Evolutionary conservation across 805 yeast species (phyloP), one percentile per base, ranked within the genome.

Genomic region (Hanseniaspora lachancei): DNA sequence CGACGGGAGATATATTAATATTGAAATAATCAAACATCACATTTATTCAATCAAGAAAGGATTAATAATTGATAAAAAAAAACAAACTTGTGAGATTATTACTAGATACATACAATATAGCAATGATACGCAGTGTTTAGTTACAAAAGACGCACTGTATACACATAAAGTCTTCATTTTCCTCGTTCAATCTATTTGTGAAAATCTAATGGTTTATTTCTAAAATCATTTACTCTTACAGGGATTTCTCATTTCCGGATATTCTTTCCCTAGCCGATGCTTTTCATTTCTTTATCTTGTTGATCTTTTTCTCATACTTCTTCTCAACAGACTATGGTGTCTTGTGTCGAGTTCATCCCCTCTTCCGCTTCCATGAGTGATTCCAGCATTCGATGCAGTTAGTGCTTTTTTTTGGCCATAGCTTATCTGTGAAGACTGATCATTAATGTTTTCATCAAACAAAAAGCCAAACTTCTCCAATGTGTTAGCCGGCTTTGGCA

Each of bases 221-320:
- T 32, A 32, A 10, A 32, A 12, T 32, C 5, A 13, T 12, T n/a
- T 8, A 32, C 35, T 32, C 15, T 8, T 32, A 7, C 20, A 20
- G 43, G 27, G 16, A 20, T 40, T 21, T 12, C 5, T 15, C 21
- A 32, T 21, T 18, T 40, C 43, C 16, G 43, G 1, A 16, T 27
- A 46, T 3, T 29, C n/a, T n/a, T 29, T 29, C 24, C 34, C 24
- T 20, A 29, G 16, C 20, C 18, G 27, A 20, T 20, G 12, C 3
- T n/a, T 38, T 8, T n/a, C n/a, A 9, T 38, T 38, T 38, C 3
- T 20, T 21, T 41, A 46, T 34, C 49, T 32, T 8, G 49, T 46
- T 6, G 49, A 46, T 46, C 49, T 46, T 46, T 46, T 46, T 9
- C 49, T 29, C 24, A 46, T 20, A 13, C 49, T 46, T 46, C 49